Evolutionary conservation across 106 monocot species (phyloP).

Genomic region (Allium sativum): DNA sequence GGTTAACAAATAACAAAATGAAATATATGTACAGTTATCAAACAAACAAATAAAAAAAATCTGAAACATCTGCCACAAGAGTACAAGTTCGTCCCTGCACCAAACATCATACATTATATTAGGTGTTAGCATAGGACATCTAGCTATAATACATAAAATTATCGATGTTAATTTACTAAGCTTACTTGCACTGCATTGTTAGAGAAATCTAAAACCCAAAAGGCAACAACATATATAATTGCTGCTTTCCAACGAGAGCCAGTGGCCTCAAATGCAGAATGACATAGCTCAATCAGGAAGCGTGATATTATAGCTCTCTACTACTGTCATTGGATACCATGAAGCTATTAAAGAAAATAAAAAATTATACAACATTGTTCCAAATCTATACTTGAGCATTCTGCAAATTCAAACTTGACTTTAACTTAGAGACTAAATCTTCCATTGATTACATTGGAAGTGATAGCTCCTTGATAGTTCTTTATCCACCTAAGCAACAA

Average conservation of each 20-base stretch:
- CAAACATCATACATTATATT: not conserved
- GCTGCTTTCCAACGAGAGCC: constrained; percentile 53
- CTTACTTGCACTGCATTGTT: constrained; percentile 53
- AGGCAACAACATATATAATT: constrained; percentile 49
- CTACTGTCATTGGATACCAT: constrained; percentile 55
- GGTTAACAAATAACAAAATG: constrained; percentile 2
- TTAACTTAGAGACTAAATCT: constrained; percentile 19
- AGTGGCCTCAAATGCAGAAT: too few relatives aligned
- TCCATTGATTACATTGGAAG: constrained; percentile 62
- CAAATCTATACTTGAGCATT: constrained; percentile 80
- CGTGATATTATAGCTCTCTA: constrained; percentile 31
- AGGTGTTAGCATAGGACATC: too few relatives aligned
- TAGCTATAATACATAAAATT: too few relatives aligned
- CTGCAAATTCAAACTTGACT: constrained; percentile 68
- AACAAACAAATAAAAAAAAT: constrained; percentile 23
- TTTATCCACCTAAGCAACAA: constrained; percentile 54
- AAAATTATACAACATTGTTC: constrained; percentile 69
- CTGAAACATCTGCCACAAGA: constrained; percentile 90
- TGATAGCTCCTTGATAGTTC: constrained; percentile 66
- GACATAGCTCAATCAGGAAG: too few relatives aligned
- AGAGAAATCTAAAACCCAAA: constrained; percentile 65
- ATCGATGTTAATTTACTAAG: too few relatives aligned
- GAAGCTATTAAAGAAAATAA: constrained; percentile 76
- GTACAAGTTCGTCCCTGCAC: constrained; percentile 85
- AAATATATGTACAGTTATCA: not conserved